These are phyloP conservation scores for Candida hungchunana DNA, from an alignment of 805 yeast species.

Conservation along the genomic window DNA sequence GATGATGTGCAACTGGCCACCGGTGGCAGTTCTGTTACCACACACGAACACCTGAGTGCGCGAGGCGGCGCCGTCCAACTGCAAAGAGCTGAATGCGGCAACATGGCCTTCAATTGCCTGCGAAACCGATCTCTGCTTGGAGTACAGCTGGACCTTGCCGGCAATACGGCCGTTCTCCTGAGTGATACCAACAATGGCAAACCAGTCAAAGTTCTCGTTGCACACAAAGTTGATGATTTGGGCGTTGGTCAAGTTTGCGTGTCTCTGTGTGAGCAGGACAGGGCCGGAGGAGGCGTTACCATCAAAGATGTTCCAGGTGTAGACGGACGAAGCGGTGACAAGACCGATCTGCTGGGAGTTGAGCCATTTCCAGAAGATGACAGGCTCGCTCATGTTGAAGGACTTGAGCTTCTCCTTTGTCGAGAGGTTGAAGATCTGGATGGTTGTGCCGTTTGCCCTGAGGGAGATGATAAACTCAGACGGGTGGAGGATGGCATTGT, in stretches of 20 bases:
- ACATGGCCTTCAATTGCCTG: constrained; percentile 99
- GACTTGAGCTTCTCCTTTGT: constrained; percentile 87
- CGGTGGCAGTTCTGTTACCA: constrained; percentile 79
- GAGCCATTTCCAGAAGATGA: constrained; percentile 95
- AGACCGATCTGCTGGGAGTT: constrained; percentile 69
- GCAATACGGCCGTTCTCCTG: constrained; percentile 92
- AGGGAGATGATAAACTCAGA: constrained; percentile 82
- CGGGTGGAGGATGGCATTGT: constrained; percentile 96
- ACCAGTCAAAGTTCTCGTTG: constrained; percentile 81
- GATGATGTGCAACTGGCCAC: constrained; percentile 81
- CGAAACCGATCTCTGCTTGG: constrained; percentile 84
- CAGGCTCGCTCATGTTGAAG: constrained; percentile 80
- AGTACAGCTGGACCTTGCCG: constrained; percentile 91
- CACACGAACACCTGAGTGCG: constrained; percentile 84
- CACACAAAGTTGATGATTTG: constrained; percentile 90
- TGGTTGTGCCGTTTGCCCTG: constrained; percentile 93
- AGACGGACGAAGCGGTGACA: constrained; percentile 72
- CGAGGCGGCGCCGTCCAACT: constrained; percentile 65
- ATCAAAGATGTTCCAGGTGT: constrained; percentile 81
- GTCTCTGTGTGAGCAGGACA: constrained; percentile 73
- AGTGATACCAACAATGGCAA: constrained; percentile 90
- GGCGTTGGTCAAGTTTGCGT: constrained; percentile 67
- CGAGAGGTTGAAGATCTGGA: constrained; percentile 88
- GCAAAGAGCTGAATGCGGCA: constrained; percentile 76
- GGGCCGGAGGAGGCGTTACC: constrained; percentile 79